Evolutionary conservation across 2,329 filamentous ascomycete species (phyloP).

Genomic region (Aspergillus ustus): DNA sequence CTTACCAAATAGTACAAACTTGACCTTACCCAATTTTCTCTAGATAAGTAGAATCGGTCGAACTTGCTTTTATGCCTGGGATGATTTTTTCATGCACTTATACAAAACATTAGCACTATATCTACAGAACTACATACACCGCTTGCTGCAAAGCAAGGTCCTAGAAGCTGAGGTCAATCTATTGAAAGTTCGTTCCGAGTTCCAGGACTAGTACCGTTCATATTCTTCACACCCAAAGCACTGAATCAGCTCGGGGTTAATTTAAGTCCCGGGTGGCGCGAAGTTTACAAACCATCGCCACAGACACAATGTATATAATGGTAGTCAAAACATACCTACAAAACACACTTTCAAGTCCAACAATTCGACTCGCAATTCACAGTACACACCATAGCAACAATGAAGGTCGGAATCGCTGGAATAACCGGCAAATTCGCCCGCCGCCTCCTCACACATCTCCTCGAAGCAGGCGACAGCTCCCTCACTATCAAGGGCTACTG

Average conservation of each 20-base stretch:
- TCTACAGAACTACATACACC: too few species aligned
- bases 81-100: too few species aligned
- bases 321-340: not conserved
- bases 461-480: slow-evolving; percentile 7
- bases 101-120: too few species aligned
- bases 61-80: too few species aligned
- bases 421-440: slow-evolving; percentile 42
- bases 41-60: too few species aligned
- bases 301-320: not conserved
- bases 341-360: not conserved
- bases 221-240: not conserved
- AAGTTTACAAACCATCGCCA: not conserved
- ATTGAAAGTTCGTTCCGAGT: too few species aligned
- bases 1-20: too few species aligned
- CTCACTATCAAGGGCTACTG: slow-evolving; percentile 32
- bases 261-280: not conserved
- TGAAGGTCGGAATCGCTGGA: slow-evolving; percentile 37
- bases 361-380: not conserved
- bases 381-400: not conserved
- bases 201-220: not conserved
- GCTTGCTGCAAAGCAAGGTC: too few species aligned
- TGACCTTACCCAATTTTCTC: too few species aligned
- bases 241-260: not conserved
- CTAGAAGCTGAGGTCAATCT: too few species aligned
- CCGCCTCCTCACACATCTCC: slow-evolving; percentile 33